Conservation (phyloP, 345 rosid genomes). For the Gossypium arboreum region DNA sequence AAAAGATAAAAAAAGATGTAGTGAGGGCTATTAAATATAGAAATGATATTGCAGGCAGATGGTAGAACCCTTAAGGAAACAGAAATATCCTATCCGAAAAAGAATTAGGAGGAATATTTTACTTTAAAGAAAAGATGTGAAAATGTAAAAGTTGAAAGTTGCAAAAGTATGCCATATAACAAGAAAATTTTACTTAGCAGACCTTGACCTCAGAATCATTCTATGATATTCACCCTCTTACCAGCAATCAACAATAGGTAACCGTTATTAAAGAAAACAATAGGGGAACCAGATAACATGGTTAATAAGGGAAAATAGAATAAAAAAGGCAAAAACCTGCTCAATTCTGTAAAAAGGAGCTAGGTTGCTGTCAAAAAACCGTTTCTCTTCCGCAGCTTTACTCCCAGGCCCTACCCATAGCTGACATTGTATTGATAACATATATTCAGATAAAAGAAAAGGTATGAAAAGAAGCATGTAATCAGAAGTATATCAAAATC, state of each 20-base stretch:
- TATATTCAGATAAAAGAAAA: constrained; percentile 11
- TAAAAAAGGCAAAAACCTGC: constrained; percentile 52
- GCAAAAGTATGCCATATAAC: background rate
- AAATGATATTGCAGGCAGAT: background rate
- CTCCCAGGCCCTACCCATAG: constrained; percentile 99
- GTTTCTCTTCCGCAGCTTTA: constrained; percentile 87
- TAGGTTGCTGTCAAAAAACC: constrained; percentile 78
- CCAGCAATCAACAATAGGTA: background rate
- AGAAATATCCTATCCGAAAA: background rate
- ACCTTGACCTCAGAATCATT: background rate
- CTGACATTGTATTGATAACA: constrained; percentile 41
- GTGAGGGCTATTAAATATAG: background rate
- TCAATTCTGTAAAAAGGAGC: constrained; percentile 97
- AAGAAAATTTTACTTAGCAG: background rate
- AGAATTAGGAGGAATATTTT: background rate
- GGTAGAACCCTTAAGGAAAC: background rate
- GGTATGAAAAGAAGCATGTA: background rate
- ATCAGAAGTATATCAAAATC: background rate
- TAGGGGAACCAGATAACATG: constrained; percentile 6
- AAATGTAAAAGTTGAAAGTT: background rate
- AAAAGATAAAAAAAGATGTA: background rate
- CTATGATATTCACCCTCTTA: background rate
- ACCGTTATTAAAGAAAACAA: too few species aligned
- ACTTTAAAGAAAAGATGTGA: background rate
- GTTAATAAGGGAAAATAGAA: constrained; percentile 3